Percentiles rank a stretch among this genome's conserved stretches.
These are phyloP conservation scores for Mycena pura DNA, from an alignment of 768 basidiomycete species.

Conservation along the genomic window DNA sequence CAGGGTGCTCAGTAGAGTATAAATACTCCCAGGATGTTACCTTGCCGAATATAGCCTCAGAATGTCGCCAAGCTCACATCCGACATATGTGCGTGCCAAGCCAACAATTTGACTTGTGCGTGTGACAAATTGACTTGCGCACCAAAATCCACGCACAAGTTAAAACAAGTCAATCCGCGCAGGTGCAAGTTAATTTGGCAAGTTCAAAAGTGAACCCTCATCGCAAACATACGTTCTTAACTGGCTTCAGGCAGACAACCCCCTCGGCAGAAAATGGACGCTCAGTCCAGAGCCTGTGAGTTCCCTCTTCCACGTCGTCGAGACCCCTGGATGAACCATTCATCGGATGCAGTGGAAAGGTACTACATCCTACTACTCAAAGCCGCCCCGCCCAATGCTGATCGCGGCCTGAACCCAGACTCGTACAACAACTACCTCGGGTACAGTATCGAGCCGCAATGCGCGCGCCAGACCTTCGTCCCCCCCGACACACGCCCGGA, in stretches of 20 bases:
- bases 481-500: slow-evolving; percentile 32
- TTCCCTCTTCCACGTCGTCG: background rate
- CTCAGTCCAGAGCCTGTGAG: slow-evolving; percentile 36
- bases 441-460: slow-evolving; percentile 40
- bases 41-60: no score
- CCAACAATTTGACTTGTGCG: no score
- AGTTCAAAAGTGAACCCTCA: no score
- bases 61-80: no score
- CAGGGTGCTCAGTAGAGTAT: no score
- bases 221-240: no score
- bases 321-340: slow-evolving; percentile 22
- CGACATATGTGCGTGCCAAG: no score
- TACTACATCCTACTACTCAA: background rate
- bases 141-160: no score
- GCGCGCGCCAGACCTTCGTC: slow-evolving; percentile 26
- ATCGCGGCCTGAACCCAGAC: slow-evolving; percentile 1
- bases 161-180: no score
- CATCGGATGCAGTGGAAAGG: slow-evolving; percentile 36
- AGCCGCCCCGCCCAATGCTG: background rate
- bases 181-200: no score
- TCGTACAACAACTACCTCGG: background rate
- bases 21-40: no score
- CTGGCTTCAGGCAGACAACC: slow-evolving; percentile 6
- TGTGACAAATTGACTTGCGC: no score
- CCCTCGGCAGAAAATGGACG: slow-evolving; percentile 40